Evolutionary conservation across 768 basidiomycete species (phyloP).

Genomic region (Russula foetens): DNA sequence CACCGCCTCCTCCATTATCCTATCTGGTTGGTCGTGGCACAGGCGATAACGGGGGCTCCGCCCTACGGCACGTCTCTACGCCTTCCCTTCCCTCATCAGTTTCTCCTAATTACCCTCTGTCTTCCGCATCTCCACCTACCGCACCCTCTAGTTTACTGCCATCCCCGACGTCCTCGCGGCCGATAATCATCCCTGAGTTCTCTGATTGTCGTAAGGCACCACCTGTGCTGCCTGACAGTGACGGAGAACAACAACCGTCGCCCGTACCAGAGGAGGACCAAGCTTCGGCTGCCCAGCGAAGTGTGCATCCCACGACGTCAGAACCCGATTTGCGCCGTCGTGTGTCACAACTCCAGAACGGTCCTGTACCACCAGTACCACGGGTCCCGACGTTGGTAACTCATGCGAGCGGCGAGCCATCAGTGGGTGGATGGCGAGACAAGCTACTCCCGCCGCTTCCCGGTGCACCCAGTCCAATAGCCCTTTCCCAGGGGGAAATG

Average conservation of each 20-base stretch:
- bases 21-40: conserved; percentile 64
- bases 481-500: conserved; percentile 29
- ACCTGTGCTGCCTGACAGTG: conserved; percentile 33
- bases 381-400: conserved; percentile 8
- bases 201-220: conserved; percentile 38
- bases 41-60: conserved; percentile 40
- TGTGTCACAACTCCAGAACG: conserved; percentile 22
- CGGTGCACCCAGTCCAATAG: conserved; percentile 31
- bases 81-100: conserved; percentile 56
- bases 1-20: conserved; percentile 86
- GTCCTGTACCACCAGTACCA: conserved; percentile 22
- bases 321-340: conserved; percentile 56
- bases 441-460: conserved; percentile 78
- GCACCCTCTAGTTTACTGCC: conserved; percentile 69
- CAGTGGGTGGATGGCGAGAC: conserved; percentile 40
- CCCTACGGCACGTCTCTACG: conserved; percentile 56
- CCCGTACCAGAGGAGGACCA: conserved; percentile 16
- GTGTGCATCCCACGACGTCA: conserved; percentile 47
- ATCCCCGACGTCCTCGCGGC: conserved; percentile 67
- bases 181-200: conserved; percentile 47
- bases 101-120: conserved; percentile 46
- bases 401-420: background rate
- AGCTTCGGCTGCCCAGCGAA: background rate
- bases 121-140: conserved; percentile 60
- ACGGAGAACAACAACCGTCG: conserved; percentile 32